Conservation (phyloP, 1,139 yeast genomes). For the Zygosaccharomyces sapae region DNA sequence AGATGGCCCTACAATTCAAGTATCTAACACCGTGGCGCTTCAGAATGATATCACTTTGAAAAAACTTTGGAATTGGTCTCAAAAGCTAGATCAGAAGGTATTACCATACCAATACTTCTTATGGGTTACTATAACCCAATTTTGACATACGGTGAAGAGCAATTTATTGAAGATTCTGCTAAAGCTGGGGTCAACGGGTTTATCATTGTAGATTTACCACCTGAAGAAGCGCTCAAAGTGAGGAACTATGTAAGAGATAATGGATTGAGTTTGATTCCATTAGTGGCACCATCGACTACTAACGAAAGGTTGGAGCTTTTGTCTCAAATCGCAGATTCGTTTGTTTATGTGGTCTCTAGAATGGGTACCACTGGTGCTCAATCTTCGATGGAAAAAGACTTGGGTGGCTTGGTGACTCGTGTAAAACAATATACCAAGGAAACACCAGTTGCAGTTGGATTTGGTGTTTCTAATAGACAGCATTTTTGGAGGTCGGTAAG, state of each 20-base stretch:
- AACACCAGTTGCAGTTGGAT: constrained; percentile 92
- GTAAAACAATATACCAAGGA: constrained; percentile 71
- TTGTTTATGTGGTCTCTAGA: constrained; percentile 90
- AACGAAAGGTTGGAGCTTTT: constrained; percentile 77
- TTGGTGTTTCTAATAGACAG: constrained; percentile 92
- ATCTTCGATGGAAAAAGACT: constrained; percentile 57
- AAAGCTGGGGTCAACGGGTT: constrained; percentile 93
- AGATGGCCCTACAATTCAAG: constrained; percentile 96
- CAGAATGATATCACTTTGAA: constrained; percentile 74
- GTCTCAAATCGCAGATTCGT: constrained; percentile 86
- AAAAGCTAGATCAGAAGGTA: constrained; percentile 76
- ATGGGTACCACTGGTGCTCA: constrained; percentile 97
- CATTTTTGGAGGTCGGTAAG: constrained; percentile 75
- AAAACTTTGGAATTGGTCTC: constrained; percentile 64
- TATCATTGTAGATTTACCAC: constrained; percentile 92
- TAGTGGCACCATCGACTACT: constrained; percentile 95
- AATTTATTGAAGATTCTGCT: constrained; percentile 69
- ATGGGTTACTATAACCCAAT: constrained; percentile 99
- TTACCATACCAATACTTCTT: constrained; percentile 79
- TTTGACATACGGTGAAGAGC: constrained; percentile 81
- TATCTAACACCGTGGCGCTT: constrained; percentile 73
- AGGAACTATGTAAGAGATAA: constrained; percentile 64
- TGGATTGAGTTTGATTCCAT: constrained; percentile 81
- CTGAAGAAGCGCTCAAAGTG: constrained; percentile 90
- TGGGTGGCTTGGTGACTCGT: constrained; percentile 65